These are phyloP conservation scores for Pythium aquatile DNA, from an alignment of 352 stramenopile genomes.

Conservation along the genomic window DNA sequence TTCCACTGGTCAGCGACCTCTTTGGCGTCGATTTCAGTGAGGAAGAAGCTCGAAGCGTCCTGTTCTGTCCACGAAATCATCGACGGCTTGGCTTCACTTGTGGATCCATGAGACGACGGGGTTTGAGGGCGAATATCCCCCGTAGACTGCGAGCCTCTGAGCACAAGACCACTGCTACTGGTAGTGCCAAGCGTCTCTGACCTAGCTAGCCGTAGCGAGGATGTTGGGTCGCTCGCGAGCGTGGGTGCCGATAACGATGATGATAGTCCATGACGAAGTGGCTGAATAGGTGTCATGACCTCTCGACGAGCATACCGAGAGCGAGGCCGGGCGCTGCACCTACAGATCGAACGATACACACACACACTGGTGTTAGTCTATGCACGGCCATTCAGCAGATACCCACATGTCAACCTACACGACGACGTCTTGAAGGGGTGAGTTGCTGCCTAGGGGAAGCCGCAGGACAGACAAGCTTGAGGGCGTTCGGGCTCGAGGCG, in stretches of 20 bases:
- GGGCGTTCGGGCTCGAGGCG: not conserved
- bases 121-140: not conserved
- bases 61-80: conserved; percentile 36
- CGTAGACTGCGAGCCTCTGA: conserved; percentile 4
- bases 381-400: not conserved
- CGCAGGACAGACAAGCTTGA: not conserved
- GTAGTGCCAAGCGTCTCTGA: not conserved
- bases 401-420: conserved; percentile 7
- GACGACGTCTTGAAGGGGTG: conserved; percentile 17
- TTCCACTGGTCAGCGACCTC: conserved; percentile 28
- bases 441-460: not conserved
- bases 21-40: conserved; percentile 68
- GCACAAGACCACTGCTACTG: not conserved
- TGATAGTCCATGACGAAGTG: conserved; percentile 37
- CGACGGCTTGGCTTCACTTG: not conserved
- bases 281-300: conserved; percentile 27
- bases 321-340: conserved; percentile 44
- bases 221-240: conserved; percentile 1
- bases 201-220: not conserved
- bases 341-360: conserved; percentile 5
- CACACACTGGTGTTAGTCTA: conserved; percentile 3
- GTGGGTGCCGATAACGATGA: conserved; percentile 24
- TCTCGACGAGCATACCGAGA: conserved; percentile 59
- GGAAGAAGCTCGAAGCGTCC: conserved; percentile 62
- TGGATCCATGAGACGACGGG: not conserved